Conservation (phyloP, 805 yeast genomes). For the Pichia rugopelliculosa region DNA sequence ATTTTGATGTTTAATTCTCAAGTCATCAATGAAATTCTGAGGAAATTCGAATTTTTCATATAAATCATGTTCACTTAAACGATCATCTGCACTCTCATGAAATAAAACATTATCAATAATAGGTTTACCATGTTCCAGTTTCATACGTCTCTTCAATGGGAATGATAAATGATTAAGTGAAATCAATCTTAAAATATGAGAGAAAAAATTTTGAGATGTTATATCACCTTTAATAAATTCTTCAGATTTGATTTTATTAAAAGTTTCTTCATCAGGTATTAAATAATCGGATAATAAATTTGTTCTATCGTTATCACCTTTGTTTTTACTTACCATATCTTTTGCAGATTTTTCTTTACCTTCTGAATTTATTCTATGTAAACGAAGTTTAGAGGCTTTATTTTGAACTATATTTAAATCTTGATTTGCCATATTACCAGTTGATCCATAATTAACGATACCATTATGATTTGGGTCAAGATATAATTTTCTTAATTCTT, state of each 20-base stretch:
- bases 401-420: background rate
- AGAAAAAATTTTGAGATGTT: constrained; percentile 27
- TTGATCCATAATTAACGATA: constrained; percentile 20
- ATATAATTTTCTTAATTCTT: constrained; percentile 20
- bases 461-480: constrained; percentile 18
- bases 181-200: constrained; percentile 26
- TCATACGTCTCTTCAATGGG: constrained; percentile 27
- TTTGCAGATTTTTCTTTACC: constrained; percentile 8
- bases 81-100: constrained; percentile 21
- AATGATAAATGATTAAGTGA: constrained; percentile 24
- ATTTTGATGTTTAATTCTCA: constrained; percentile 27
- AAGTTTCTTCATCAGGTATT: constrained; percentile 23
- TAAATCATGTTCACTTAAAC: constrained; percentile 23
- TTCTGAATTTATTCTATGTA: background rate
- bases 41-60: constrained; percentile 24
- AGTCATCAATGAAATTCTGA: constrained; percentile 26
- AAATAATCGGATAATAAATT: constrained; percentile 22
- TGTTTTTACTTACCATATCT: constrained; percentile 4
- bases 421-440: constrained; percentile 18
- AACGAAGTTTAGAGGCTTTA: background rate
- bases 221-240: constrained; percentile 27
- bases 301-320: constrained; percentile 22
- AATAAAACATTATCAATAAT: constrained; percentile 27
- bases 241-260: constrained; percentile 22
- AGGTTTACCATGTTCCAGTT: constrained; percentile 27